These are phyloP conservation scores for Meredithiella fracta DNA, from an alignment of 2,329 filamentous ascomycete species.

Conservation along the genomic window DNA sequence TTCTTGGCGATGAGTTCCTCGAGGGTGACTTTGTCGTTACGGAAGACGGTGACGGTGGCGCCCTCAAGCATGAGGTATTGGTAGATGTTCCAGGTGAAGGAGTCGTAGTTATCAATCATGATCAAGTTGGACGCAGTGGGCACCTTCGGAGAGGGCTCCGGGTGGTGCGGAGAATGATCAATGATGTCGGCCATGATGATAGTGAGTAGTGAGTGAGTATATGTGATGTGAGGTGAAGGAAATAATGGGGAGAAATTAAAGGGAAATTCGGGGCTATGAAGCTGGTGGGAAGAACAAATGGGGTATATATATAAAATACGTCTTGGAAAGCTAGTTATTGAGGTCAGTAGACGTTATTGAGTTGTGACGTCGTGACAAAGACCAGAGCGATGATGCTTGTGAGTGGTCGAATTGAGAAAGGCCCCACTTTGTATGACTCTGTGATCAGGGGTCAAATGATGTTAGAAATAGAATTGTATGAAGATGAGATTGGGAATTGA, in stretches of 20 bases:
- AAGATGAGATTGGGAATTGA: not conserved
- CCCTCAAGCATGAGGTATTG: constrained; percentile 96
- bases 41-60: constrained; percentile 71
- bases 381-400: not conserved
- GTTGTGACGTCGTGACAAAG: not conserved
- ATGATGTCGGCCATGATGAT: constrained; percentile 36
- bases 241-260: not conserved
- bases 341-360: not conserved
- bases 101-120: constrained; percentile 98
- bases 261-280: not conserved
- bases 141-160: constrained; percentile 54
- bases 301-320: not conserved
- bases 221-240: not conserved
- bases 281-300: not conserved
- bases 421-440: constrained; percentile 9
- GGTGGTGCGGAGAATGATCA: constrained; percentile 80
- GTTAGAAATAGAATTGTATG: not conserved
- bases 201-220: not conserved
- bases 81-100: constrained; percentile 98
- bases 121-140: constrained; percentile 76
- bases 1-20: constrained; percentile 69
- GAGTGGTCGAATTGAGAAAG: constrained; percentile 1
- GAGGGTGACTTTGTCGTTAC: constrained; percentile 81
- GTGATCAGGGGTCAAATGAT: not conserved
- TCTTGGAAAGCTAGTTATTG: not conserved